These are phyloP conservation scores for Lindgomyces ingoldianus DNA, from an alignment of 495 filamentous ascomycete genomes.

Conservation along the genomic window DNA sequence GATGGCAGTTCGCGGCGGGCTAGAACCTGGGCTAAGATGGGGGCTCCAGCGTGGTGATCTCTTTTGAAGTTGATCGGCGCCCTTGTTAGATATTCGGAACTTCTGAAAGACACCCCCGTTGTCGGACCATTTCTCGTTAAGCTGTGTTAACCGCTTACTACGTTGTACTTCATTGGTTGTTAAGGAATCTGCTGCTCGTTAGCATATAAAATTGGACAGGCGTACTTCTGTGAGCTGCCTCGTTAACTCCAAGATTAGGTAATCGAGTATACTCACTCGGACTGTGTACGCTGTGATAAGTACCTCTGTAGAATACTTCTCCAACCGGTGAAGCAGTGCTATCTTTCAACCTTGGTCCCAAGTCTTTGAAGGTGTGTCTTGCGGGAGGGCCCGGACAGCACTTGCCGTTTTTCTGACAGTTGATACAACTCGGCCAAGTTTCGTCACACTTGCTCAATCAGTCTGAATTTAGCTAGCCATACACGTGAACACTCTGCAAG, in stretches of 20 bases:
- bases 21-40: not conserved
- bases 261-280: not conserved
- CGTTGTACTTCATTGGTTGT: not conserved
- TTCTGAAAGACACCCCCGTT: slow-evolving; percentile 24
- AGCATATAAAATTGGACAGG: no score
- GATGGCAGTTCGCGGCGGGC: not conserved
- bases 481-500: not conserved
- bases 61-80: not conserved
- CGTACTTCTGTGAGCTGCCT: no score
- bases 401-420: slow-evolving; percentile 28
- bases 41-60: slow-evolving; percentile 6
- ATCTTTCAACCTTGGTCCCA: slow-evolving; percentile 17
- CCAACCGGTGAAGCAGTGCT: not conserved
- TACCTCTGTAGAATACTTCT: not conserved
- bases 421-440: slow-evolving; percentile 28
- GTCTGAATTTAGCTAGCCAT: not conserved
- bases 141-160: slow-evolving; percentile 14
- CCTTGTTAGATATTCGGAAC: slow-evolving; percentile 23
- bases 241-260: no score
- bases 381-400: slow-evolving; percentile 27
- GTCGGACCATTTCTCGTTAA: slow-evolving; percentile 29
- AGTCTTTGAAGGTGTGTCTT: slow-evolving; percentile 30
- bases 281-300: not conserved
- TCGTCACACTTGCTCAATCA: slow-evolving; percentile 20
- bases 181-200: not conserved